Evolutionary conservation across 164 flowering plant species (phyloP).

Genomic region (Brasenia schreberi): DNA sequence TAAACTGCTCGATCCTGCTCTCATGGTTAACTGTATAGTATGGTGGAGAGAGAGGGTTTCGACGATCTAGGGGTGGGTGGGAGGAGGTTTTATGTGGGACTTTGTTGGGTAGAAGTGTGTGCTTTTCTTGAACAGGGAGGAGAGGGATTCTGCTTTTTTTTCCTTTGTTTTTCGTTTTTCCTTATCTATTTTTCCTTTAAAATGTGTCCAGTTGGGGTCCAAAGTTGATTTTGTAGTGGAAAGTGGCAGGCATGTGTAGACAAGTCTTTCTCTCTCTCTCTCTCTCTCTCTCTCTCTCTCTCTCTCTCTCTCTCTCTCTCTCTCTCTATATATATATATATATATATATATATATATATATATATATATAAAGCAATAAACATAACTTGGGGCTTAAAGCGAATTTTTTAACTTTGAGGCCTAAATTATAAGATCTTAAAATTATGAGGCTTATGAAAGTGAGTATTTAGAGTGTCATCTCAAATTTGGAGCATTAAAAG

Average conservation of each 20-base stretch:
- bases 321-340: too few relatives aligned
- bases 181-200: background rate
- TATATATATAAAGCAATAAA: too few relatives aligned
- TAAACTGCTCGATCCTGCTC: slow-evolving; percentile 71
- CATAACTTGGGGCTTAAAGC: too few relatives aligned
- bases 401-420: too few relatives aligned
- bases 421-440: too few relatives aligned
- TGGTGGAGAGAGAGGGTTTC: background rate
- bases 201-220: slow-evolving; percentile 32
- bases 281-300: slow-evolving; percentile 43
- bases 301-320: slow-evolving; percentile 20
- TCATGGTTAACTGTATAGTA: slow-evolving; percentile 31
- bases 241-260: slow-evolving; percentile 95
- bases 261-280: slow-evolving; percentile 52
- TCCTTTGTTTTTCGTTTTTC: background rate
- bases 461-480: too few relatives aligned
- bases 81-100: background rate
- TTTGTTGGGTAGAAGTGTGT: slow-evolving; percentile 12
- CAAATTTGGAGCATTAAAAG: too few relatives aligned
- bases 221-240: slow-evolving; percentile 68
- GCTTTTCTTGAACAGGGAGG: slow-evolving; percentile 49
- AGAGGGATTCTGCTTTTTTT: background rate
- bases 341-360: too few relatives aligned
- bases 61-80: background rate
- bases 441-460: too few relatives aligned